Evolutionary conservation across 148 eudicot species (phyloP), one percentile per base, ranked within the genome.

Genomic region (Talinum fruticosum): DNA sequence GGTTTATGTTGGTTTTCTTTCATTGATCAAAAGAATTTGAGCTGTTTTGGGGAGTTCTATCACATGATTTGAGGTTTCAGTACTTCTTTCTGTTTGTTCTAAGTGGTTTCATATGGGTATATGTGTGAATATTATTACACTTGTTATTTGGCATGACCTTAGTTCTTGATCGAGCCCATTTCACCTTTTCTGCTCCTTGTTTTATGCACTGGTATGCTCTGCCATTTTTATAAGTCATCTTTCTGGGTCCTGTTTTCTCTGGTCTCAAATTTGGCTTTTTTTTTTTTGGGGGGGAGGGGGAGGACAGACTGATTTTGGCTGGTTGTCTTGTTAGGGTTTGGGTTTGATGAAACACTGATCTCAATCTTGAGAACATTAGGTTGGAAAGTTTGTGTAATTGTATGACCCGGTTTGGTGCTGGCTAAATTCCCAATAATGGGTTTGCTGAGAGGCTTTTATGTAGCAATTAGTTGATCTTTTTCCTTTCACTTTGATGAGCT

Each of bases 401-500:
- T 68, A 59, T 33, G 45, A 72, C 72, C 62, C 62, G 8, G 21
- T 66, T 82, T 78, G 79, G 71, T 82, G 78, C 34, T 44, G 69
- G 77, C 30, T 66, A 59, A 74, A 30, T 47, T 28, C 10, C 10
- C 28, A 81, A 74, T 81, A 41, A 53, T 77, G 68, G 79, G 76
- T 77, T 78, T 83, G 82, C 71, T 78, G 75, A 57, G 80, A 78
- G 82, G 69, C 47, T n/a, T 79, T 66, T 73, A 21, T 76, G 33
- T 33, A 35, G 72, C 73, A 38, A n/a, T 32, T 61, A 53, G 66
- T 69, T 34, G n/a, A 72, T 75, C 32, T 45, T 78, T 78, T 54
- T 35, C 34, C 72, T 62, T 73, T 70, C 57, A 59, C 66, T 74
- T 57, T 77, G 68, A 37, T 77, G 53, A 53, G 53, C 49, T 38